Base-by-base conservation (phyloP, 208 protist species). In the Trypanosoma mega region DNA sequence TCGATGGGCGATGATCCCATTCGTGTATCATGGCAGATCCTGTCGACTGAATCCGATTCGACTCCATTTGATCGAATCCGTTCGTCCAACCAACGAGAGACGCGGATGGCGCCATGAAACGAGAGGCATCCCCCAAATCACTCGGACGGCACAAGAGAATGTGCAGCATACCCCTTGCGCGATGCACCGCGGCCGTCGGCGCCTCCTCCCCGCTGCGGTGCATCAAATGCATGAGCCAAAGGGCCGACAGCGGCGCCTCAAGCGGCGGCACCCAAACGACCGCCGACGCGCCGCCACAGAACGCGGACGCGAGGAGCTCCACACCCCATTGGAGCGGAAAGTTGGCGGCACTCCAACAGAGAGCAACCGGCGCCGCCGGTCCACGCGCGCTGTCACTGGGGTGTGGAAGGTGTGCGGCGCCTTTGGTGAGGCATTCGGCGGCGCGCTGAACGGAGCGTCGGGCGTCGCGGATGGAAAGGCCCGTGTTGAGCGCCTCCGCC, bases 401-500 rank as follows among this genome's bases (percentile, higher is more conserved):
- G n/a, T n/a, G n/a, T n/a, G n/a, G n/a, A 29, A 68, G 34, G 7
- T 31, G 36, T 31, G 29, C 2, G n/a, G 16, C 31, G 23, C 60
- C 50, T 2, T 51, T 24, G 4, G 20, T 3, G 33, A 75, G 27
- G 47, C 73, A 74, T 23, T 24, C 9, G 27, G 47, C 36, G 3
- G 70, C 63, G 0, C 53, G 48, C 7, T 56, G 18, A 3, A 80
- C 46, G n/a, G 68, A 67, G 12, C 9, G 34, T 26, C 63, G 33
- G 16, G 68, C 46, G 48, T 61, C 67, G 5, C 57, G 47, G 34
- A 85, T 20, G 27, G 74, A 76, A n/a, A 80, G 54, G 5, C 78
- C 78, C 2, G 71, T 78, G 24, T 73, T 55, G 16, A 85, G 50
- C 0, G 78, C 51, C 56, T 80, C 78, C 6, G 74, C 56, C 1